Evolutionary conservation across 352 stramenopile species (phyloP).

Genomic region (Phytopythium oedochilum): DNA sequence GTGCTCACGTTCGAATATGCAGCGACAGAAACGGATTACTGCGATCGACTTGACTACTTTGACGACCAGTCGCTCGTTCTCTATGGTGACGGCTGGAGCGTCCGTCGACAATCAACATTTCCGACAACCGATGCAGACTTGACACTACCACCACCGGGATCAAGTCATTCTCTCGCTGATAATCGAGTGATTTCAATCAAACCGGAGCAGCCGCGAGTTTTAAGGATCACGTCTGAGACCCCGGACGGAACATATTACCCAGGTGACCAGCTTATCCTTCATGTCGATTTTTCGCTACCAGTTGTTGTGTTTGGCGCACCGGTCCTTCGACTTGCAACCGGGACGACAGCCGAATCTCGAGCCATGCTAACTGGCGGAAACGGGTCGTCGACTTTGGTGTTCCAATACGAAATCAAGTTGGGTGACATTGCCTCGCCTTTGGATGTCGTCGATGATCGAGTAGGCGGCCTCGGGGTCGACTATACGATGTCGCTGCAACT

Average conservation of each 20-base stretch:
- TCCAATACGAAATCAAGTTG: slow-evolving; percentile 37
- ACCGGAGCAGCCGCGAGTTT: slow-evolving; percentile 32
- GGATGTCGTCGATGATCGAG: slow-evolving; percentile 50
- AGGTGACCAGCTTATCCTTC: slow-evolving; percentile 47
- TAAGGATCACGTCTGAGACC: slow-evolving; percentile 25
- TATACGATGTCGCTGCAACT: slow-evolving; percentile 48
- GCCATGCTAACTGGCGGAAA: slow-evolving; percentile 34
- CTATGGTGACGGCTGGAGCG: slow-evolving; percentile 14
- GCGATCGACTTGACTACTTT: slow-evolving; percentile 62
- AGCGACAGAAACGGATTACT: slow-evolving; percentile 44
- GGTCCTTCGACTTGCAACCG: slow-evolving; percentile 25
- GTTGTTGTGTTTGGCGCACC: slow-evolving; percentile 55
- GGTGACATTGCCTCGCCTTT: slow-evolving; percentile 33
- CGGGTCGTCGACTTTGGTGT: slow-evolving; percentile 33
- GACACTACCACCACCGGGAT: slow-evolving; percentile 33
- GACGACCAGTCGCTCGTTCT: slow-evolving; percentile 33
- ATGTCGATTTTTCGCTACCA: slow-evolving; percentile 58
- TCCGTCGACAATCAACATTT: slow-evolving; percentile 45
- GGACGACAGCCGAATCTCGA: slow-evolving; percentile 5
- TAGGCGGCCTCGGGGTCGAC: slow-evolving; percentile 21
- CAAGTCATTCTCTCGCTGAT: slow-evolving; percentile 39
- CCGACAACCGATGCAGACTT: slow-evolving; percentile 37
- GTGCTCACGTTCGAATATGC: slow-evolving; percentile 58
- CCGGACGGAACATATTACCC: slow-evolving; percentile 47
- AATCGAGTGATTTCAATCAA: slow-evolving; percentile 53